These are phyloP conservation scores for Borovskyia barvae DNA, from an alignment of 208 protist species.

Conservation along the genomic window DNA sequence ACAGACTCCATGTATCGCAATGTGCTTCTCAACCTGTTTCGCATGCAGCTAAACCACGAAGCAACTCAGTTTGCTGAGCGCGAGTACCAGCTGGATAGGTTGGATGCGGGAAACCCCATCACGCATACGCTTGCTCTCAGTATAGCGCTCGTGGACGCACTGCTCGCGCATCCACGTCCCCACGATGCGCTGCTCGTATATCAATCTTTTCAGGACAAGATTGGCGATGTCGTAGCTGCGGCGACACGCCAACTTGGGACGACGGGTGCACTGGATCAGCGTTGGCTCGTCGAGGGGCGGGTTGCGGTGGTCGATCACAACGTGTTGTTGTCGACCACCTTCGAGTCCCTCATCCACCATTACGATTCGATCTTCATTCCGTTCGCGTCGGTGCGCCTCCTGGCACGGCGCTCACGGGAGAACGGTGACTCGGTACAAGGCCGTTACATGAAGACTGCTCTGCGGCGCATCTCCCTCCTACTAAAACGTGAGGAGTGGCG, in stretches of 20 bases:
- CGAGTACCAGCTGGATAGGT: constrained; percentile 46
- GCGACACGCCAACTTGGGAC: constrained; percentile 61
- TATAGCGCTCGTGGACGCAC: constrained; percentile 69
- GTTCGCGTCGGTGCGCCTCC: constrained; percentile 62
- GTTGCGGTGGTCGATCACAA: constrained; percentile 89
- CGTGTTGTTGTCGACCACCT: constrained; percentile 70
- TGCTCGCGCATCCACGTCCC: constrained; percentile 66
- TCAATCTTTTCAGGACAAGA: constrained; percentile 51
- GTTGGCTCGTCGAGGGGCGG: constrained; percentile 85
- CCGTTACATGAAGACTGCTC: constrained; percentile 45
- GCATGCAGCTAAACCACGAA: constrained; percentile 70
- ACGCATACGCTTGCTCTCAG: constrained; percentile 55
- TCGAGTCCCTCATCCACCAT: constrained; percentile 76
- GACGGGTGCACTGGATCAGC: constrained; percentile 57
- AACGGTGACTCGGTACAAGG: constrained; percentile 45
- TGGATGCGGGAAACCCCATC: constrained; percentile 52
- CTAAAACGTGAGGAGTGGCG: constrained; percentile 34
- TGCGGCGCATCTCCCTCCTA: constrained; percentile 42
- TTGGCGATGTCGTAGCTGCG: constrained; percentile 56
- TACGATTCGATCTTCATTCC: constrained; percentile 87
- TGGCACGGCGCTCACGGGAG: constrained; percentile 68
- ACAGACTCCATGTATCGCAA: constrained; percentile 82
- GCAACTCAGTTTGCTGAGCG: constrained; percentile 65
- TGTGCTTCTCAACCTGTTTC: constrained; percentile 63
- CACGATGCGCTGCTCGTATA: constrained; percentile 66